Conservation (phyloP, 768 basidiomycete genomes). For the Leccinum variicolor region DNA sequence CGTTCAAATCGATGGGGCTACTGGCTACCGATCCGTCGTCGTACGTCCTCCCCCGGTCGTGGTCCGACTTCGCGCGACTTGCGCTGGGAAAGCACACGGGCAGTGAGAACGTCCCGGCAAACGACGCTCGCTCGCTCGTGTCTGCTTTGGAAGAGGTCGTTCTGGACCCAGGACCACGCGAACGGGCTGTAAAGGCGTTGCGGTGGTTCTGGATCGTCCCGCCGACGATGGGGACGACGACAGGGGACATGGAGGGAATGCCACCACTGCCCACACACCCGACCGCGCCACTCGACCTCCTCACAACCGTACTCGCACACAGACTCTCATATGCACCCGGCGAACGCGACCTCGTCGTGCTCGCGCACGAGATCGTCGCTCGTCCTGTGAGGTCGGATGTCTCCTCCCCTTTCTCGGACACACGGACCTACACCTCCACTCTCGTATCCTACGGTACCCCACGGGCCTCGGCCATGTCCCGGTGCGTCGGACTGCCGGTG, state of each 20-base stretch:
- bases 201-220: constrained; percentile 33
- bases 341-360: constrained; percentile 86
- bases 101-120: no score
- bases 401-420: constrained; percentile 11
- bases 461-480: constrained; percentile 76
- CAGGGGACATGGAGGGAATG: constrained; percentile 17
- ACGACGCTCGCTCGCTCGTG: constrained; percentile 27
- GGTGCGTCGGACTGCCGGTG: constrained; percentile 84
- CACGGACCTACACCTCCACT: constrained; percentile 63
- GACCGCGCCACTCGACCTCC: constrained; percentile 65
- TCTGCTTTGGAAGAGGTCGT: constrained; percentile 34
- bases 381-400: not conserved
- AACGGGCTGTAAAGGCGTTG: constrained; percentile 39
- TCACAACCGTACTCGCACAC: constrained; percentile 68
- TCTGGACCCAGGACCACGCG: constrained; percentile 12
- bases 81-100: constrained; percentile 31
- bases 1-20: constrained; percentile 69
- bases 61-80: constrained; percentile 37
- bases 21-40: constrained; percentile 39
- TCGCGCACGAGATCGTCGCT: constrained; percentile 79
- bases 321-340: constrained; percentile 63
- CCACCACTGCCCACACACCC: constrained; percentile 44
- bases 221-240: constrained; percentile 1
- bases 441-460: constrained; percentile 59
- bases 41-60: constrained; percentile 17